A percentile compares a stretch with the other conserved stretches of the same genome.
Conservation (phyloP, 371 early-diverging fungal genomes). For the Quaeritorhiza haematococci region DNA sequence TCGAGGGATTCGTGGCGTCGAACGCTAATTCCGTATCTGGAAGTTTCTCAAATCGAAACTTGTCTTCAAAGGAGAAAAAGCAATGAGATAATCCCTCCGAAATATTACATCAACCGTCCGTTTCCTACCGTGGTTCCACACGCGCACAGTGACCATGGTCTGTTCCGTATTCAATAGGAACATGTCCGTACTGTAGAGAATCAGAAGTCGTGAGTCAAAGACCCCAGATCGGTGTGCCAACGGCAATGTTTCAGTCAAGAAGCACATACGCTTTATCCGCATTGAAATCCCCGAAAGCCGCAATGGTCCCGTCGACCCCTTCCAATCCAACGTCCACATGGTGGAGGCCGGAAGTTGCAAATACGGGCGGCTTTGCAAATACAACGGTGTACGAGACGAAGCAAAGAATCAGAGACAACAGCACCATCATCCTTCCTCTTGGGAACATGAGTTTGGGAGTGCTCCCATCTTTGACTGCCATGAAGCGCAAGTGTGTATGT, state of each 20-base stretch:
- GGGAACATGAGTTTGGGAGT: no score
- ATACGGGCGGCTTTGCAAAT: conserved; percentile 13
- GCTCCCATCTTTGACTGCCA: no score
- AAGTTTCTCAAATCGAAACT: conserved; percentile 13
- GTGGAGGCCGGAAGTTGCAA: conserved; percentile 32
- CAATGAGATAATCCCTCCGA: neutral
- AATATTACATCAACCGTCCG: neutral
- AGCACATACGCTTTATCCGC: conserved; percentile 75
- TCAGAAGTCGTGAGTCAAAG: neutral
- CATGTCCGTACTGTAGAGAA: conserved; percentile 74
- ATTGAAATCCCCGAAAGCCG: conserved; percentile 81
- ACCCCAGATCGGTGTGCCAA: neutral
- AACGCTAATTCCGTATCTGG: conserved; percentile 4
- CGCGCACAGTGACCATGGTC: conserved; percentile 54
- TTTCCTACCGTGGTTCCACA: conserved; percentile 60
- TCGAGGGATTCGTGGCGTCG: no score
- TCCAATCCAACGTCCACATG: conserved; percentile 55
- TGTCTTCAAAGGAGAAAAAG: neutral
- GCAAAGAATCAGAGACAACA: no score
- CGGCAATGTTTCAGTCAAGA: no score
- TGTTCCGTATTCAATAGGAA: conserved; percentile 65
- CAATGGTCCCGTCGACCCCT: conserved; percentile 63
- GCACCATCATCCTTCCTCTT: no score
- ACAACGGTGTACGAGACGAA: no score
- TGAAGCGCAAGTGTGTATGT: no score